These are phyloP conservation scores for Solanum hybrid DNA, from an alignment of 305 asterid species.

Conservation along the genomic window DNA sequence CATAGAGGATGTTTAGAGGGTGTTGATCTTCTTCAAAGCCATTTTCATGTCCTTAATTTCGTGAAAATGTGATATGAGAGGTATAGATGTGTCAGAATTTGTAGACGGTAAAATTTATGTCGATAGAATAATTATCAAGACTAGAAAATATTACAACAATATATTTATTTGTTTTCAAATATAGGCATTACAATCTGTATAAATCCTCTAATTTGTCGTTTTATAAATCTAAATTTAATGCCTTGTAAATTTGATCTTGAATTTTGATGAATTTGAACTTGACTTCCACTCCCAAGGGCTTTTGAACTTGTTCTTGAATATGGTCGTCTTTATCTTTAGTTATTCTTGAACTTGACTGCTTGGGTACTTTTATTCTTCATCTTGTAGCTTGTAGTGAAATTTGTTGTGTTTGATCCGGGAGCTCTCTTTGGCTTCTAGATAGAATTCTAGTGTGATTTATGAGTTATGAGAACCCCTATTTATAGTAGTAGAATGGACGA, in stretches of 20 bases:
- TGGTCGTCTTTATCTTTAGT: neutral
- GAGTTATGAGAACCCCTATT: neutral
- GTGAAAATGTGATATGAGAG: neutral
- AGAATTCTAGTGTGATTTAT: neutral
- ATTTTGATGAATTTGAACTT: neutral
- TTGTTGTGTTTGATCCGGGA: neutral
- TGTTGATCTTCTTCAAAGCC: too few relatives aligned
- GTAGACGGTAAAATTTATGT: neutral
- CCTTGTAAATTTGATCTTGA: neutral
- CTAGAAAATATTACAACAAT: too few relatives aligned
- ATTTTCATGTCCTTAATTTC: too few relatives aligned
- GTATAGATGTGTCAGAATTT: neutral
- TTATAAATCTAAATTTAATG: too few relatives aligned
- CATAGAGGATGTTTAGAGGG: neutral
- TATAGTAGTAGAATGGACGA: neutral
- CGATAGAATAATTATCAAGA: too few relatives aligned
- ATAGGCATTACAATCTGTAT: too few relatives aligned
- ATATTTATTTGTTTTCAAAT: neutral
- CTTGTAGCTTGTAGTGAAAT: neutral
- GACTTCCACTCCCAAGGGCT: neutral
- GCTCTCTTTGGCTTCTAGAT: neutral
- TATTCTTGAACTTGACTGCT: neutral
- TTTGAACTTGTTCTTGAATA: neutral
- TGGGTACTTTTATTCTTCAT: neutral
- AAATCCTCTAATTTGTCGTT: too few relatives aligned